phyloP scores from a whole-genome alignment of 176 grass and related monocot species.

The barley (Hordeum vulgare) region DNA sequence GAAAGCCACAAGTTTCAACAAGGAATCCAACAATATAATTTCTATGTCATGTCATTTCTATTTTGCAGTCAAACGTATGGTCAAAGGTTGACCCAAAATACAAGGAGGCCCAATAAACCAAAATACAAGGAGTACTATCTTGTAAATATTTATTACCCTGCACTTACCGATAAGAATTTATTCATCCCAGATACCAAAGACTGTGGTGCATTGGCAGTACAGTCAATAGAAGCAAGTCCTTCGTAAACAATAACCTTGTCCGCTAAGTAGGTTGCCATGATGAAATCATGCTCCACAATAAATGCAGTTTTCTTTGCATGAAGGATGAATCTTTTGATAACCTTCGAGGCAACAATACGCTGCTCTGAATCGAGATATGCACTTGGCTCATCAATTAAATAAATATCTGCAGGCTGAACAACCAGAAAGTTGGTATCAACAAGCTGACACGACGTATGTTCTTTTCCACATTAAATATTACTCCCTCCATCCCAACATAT shows the following conservation, averaged over 20 bases:
- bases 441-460: background rate
- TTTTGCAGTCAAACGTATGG: background rate
- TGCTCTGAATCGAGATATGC: conserved; percentile 10
- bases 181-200: conserved; percentile 15
- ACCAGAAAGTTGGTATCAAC: background rate
- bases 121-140: background rate
- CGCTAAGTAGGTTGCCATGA: conserved; percentile 9
- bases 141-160: background rate
- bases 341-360: conserved; percentile 13
- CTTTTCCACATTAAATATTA: background rate
- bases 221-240: conserved; percentile 8
- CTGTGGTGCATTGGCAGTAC: conserved; percentile 11
- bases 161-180: conserved; percentile 14
- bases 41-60: background rate
- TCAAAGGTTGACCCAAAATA: background rate
- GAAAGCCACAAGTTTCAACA: too few relatives aligned
- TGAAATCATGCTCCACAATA: conserved; percentile 15
- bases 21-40: background rate
- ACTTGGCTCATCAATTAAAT: conserved; percentile 14
- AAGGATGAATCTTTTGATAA: conserved; percentile 14
- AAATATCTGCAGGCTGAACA: conserved; percentile 18
- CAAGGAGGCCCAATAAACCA: background rate
- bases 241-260: conserved; percentile 15
- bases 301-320: conserved; percentile 18
- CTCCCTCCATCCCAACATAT: too few relatives aligned